A percentile compares a stretch with the other conserved stretches of the same genome.
These are phyloP conservation scores for Brasenia schreberi DNA, from an alignment of 164 flowering plant genomes.

Conservation along the genomic window DNA sequence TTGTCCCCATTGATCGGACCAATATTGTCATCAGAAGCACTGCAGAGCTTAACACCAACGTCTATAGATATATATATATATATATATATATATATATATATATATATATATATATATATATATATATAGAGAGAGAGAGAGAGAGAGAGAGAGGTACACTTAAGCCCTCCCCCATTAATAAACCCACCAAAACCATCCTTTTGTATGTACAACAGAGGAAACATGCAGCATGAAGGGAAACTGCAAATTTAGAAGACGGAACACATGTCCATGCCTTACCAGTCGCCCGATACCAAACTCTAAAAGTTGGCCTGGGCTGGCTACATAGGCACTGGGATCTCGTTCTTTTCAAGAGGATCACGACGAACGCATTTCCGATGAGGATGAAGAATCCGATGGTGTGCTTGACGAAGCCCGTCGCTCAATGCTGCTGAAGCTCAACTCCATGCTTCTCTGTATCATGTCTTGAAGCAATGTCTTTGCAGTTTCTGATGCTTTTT, in stretches of 20 bases:
- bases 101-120: no score
- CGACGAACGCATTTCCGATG: not conserved
- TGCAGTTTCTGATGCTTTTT: slow-evolving; percentile 68
- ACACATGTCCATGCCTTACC: not conserved
- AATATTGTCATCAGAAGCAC: no score
- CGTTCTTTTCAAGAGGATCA: not conserved
- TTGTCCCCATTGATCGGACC: no score
- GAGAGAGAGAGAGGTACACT: no score
- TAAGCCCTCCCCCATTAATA: no score
- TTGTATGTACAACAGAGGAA: not conserved
- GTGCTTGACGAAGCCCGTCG: slow-evolving; percentile 30
- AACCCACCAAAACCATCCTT: not conserved
- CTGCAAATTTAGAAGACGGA: not conserved
- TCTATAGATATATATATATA: no score
- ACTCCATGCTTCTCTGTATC: slow-evolving; percentile 66
- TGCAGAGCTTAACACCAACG: no score
- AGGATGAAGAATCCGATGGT: slow-evolving; percentile 12
- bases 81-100: no score
- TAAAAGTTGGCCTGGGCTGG: slow-evolving; percentile 1
- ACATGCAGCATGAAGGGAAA: not conserved
- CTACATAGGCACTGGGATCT: slow-evolving; percentile 1
- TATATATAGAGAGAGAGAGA: no score
- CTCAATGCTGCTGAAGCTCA: slow-evolving; percentile 35
- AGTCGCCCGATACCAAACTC: slow-evolving; percentile 1
- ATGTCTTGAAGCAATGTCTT: slow-evolving; percentile 50